Evolutionary conservation across 352 stramenopile genomes (phyloP).

Genomic region (Stramenopiles sp.): DNA sequence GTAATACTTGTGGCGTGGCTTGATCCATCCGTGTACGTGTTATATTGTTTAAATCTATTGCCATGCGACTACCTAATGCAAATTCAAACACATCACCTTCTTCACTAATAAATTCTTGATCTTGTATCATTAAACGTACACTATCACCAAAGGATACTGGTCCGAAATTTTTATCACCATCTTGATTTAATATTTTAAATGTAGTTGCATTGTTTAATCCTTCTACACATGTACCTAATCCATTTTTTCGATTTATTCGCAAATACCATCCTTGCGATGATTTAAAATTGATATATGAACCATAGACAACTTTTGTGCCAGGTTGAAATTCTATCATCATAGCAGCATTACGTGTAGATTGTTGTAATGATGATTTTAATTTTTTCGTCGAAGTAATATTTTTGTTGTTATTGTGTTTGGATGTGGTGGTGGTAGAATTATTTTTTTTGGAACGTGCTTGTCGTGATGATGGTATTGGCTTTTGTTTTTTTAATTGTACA

Average conservation of each 20-base stretch:
- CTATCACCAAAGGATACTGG: not conserved
- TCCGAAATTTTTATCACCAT: not conserved
- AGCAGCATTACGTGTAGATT: not conserved
- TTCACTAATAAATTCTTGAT: not conserved
- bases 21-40: not conserved
- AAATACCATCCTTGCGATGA: not conserved
- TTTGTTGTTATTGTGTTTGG: not conserved
- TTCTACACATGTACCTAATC: not conserved
- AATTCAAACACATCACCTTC: not conserved
- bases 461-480: no score
- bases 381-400: not conserved
- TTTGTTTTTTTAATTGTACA: no score
- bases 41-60: not conserved
- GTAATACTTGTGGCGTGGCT: not conserved
- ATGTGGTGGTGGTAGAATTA: not conserved
- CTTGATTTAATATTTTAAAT: not conserved
- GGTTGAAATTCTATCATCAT: slow-evolving; percentile 2
- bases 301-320: not conserved
- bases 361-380: not conserved
- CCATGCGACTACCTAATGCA: not conserved
- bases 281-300: not conserved
- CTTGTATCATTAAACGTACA: not conserved
- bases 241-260: not conserved
- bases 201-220: not conserved
- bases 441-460: no score